Percentiles rank a stretch among this genome's conserved stretches.
Conservation (phyloP, 192 early-diverging fungal genomes). For the Mortierella hygrophila region DNA sequence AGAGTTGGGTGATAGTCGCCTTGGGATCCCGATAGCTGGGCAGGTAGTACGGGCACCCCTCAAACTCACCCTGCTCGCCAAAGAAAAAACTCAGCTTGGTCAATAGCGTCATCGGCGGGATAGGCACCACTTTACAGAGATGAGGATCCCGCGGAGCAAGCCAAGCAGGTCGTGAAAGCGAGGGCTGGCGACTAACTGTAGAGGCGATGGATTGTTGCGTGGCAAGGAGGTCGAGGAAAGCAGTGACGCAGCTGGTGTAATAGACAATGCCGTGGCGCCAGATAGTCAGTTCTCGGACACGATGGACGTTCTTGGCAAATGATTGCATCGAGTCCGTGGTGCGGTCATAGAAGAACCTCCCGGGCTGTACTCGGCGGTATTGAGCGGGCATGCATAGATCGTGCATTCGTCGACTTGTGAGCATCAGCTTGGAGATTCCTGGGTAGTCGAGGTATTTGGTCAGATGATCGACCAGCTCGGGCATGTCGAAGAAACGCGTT, state of each 20-base stretch:
- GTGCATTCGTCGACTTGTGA: background rate
- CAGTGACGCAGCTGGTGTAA: background rate
- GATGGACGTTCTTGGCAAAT: background rate
- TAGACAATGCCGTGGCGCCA: background rate
- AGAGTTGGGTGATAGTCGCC: background rate
- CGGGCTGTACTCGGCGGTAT: background rate
- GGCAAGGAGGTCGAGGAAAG: background rate
- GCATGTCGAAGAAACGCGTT: background rate
- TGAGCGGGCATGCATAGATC: background rate
- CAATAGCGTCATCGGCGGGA: background rate
- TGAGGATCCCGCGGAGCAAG: background rate
- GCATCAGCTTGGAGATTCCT: background rate
- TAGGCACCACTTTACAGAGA: background rate
- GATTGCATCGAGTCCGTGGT: background rate
- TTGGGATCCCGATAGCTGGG: background rate
- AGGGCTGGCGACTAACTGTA: too few species aligned
- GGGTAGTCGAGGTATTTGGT: background rate
- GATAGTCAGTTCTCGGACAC: background rate
- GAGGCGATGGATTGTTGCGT: background rate
- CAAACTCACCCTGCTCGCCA: background rate
- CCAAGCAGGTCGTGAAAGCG: background rate
- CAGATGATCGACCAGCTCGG: background rate
- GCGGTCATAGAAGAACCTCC: background rate
- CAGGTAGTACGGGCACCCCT: background rate
- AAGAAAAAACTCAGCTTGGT: background rate